Base-by-base conservation (phyloP, 2,329 filamentous ascomycete genomes). In the Chaetomium olivaceum region DNA sequence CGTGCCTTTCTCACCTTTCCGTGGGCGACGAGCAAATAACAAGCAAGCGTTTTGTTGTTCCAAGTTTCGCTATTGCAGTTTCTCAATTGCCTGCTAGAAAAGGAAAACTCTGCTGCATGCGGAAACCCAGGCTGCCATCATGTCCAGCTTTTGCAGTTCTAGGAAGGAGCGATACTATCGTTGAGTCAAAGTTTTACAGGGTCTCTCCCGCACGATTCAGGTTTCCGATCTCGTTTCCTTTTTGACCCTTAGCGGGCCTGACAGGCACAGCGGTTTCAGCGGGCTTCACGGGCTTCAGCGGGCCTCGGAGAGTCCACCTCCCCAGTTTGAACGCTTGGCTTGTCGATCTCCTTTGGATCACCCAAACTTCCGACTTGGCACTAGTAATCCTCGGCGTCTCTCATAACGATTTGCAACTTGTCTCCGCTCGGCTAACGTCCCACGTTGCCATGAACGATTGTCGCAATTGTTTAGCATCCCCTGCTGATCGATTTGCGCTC, bases 1-100 rank as follows among this genome's bases (percentile, higher is more conserved):
- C 2, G n/a, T 12, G 62, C 58, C 11, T 61, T 36, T 52, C 25
- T 61, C 52, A 39, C 51, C 12, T 55, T 58, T 56, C 58, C 57
- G 11, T 48, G 31, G 9, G n/a, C 48, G 48, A 36, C 23, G 8
- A 14, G 12, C 36, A 29, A 29, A 52, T 23, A 29, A 21, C 8
- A 1, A 7, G 6, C 4, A 14, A 21, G 19, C 43, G 19, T 48
- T 11, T 23, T 48, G n/a, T 4, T 12, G n/a, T 48, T 23, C 46
- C 46, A 48, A 12, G 19, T 48, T 48, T 23, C 46, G 12, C 19
- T 48, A 1, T 19, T 21, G n/a, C n/a, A n/a, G n/a, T n/a, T n/a
- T n/a, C n/a, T n/a, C n/a, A n/a, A n/a, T n/a, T n/a, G n/a, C n/a
- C n/a, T n/a, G 21, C 8, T 9, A 48, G 46, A 48, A 48, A 23